Evolutionary conservation across 805 yeast species (phyloP).

Genomic region (Candida ascalaphidarum): DNA sequence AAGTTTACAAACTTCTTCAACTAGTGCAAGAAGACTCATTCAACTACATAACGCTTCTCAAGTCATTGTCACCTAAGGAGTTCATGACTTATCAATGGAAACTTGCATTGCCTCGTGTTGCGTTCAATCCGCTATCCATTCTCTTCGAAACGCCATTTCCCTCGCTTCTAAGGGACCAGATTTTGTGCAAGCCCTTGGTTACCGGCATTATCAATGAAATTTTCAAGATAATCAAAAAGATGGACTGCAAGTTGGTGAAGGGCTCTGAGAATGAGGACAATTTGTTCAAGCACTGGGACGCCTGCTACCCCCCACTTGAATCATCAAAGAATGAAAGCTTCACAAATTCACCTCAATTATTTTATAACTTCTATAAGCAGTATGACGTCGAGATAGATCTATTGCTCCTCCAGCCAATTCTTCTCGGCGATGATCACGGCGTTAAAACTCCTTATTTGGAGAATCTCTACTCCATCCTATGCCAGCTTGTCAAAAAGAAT

Average conservation of each 20-base stretch:
- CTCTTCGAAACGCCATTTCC: conserved; percentile 68
- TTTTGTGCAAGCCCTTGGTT: conserved; percentile 77
- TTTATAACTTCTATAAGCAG: conserved; percentile 54
- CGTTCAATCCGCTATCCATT: conserved; percentile 69
- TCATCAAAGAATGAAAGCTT: conserved; percentile 15
- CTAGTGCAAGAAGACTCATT: conserved; percentile 22
- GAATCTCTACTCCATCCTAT: conserved; percentile 70
- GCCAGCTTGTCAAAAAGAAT: conserved; percentile 51
- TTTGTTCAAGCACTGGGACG: conserved; percentile 46
- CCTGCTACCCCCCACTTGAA: conserved; percentile 26
- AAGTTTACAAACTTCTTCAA: conserved; percentile 23
- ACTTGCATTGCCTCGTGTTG: conserved; percentile 68
- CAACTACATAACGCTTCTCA: conserved; percentile 37
- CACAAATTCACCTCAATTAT: conserved; percentile 47
- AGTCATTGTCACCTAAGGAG: conserved; percentile 44
- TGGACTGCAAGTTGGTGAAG: conserved; percentile 66
- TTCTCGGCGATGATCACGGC: conserved; percentile 82
- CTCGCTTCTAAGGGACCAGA: conserved; percentile 47
- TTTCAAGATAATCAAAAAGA: conserved; percentile 60
- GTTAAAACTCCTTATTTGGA: conserved; percentile 88
- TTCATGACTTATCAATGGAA: conserved; percentile 78
- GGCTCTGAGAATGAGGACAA: conserved; percentile 63
- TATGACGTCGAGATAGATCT: conserved; percentile 60
- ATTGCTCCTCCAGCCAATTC: conserved; percentile 74
- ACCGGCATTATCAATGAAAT: conserved; percentile 75